phyloP scores from a whole-genome alignment of 2,329 filamentous ascomycete genomes.

The Sporothrix brasiliensis region DNA sequence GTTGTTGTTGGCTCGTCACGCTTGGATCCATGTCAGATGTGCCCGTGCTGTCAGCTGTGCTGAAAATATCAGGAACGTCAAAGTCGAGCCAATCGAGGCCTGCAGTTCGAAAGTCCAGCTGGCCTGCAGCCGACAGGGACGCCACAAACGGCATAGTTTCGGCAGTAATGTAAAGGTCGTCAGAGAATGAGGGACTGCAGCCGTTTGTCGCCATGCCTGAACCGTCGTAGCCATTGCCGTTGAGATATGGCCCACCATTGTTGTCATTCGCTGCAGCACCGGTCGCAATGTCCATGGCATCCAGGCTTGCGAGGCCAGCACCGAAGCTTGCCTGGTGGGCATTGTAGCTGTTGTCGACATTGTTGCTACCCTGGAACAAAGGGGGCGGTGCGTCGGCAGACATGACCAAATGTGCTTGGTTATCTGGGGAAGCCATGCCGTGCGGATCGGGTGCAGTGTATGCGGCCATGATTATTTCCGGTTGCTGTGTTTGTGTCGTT shows the following conservation, averaged over 20 bases:
- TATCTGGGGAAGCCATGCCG: not conserved
- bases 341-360: not conserved
- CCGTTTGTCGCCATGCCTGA: not conserved
- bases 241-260: not conserved
- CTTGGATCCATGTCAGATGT: not conserved
- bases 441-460: not conserved
- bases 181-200: slow-evolving; percentile 30
- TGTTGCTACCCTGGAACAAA: not conserved
- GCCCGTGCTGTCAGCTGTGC: not conserved
- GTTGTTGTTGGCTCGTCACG: not conserved
- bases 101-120: slow-evolving; percentile 32
- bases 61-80: slow-evolving; percentile 30
- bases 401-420: slow-evolving; percentile 9
- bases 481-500: not conserved
- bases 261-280: not conserved
- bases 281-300: slow-evolving; percentile 9
- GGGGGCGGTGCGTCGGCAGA: not conserved
- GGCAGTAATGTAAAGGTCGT: slow-evolving; percentile 27
- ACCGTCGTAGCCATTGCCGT: not conserved
- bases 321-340: not conserved
- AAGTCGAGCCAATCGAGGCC: slow-evolving; percentile 35
- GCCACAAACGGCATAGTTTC: slow-evolving; percentile 30
- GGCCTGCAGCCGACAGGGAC: slow-evolving; percentile 30
- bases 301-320: not conserved
- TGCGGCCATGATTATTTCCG: not conserved